phyloP scores from a whole-genome alignment of 371 early-diverging fungal species.

The Haplosporangium sp. region DNA sequence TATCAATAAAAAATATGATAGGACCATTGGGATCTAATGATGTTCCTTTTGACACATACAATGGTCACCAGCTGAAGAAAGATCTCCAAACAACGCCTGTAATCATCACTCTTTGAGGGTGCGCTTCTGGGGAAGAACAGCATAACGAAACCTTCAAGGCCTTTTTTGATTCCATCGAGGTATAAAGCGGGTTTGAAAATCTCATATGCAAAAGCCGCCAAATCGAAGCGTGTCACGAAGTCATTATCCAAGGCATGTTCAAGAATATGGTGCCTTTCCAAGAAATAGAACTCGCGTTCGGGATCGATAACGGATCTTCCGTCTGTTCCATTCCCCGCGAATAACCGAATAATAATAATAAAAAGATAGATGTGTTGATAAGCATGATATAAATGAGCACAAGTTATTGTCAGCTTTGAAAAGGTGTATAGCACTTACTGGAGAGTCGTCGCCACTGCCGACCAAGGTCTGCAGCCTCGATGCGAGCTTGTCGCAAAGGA shows the following conservation, averaged over 20 bases:
- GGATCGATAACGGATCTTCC: constrained; percentile 10
- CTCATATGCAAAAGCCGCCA: constrained; percentile 27
- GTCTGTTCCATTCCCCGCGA: constrained; percentile 1
- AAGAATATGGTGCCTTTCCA: constrained; percentile 8
- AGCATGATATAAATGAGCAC: background rate
- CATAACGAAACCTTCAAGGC: constrained; percentile 7
- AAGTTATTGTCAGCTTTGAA: background rate
- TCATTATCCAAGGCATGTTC: constrained; percentile 7
- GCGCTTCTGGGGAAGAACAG: constrained; percentile 3
- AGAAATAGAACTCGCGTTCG: constrained; percentile 3
- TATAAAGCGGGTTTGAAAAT: constrained; percentile 1
- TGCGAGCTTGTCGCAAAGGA: constrained; percentile 9
- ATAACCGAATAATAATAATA: background rate
- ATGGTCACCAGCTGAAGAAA: constrained; percentile 24
- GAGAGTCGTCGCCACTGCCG: constrained; percentile 22
- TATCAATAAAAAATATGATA: background rate
- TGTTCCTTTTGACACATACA: constrained; percentile 5
- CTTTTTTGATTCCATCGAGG: constrained; percentile 4
- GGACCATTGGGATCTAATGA: too few species aligned
- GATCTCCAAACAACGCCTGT: background rate
- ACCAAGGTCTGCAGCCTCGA: constrained; percentile 8
- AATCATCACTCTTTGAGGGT: background rate
- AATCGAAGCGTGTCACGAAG: constrained; percentile 13
- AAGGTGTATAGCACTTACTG: constrained; percentile 1
- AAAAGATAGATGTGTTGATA: background rate